Percentiles rank a stretch among this genome's conserved stretches.
Conservation (phyloP, 768 basidiomycete genomes). For the Auricularia heimuer region DNA sequence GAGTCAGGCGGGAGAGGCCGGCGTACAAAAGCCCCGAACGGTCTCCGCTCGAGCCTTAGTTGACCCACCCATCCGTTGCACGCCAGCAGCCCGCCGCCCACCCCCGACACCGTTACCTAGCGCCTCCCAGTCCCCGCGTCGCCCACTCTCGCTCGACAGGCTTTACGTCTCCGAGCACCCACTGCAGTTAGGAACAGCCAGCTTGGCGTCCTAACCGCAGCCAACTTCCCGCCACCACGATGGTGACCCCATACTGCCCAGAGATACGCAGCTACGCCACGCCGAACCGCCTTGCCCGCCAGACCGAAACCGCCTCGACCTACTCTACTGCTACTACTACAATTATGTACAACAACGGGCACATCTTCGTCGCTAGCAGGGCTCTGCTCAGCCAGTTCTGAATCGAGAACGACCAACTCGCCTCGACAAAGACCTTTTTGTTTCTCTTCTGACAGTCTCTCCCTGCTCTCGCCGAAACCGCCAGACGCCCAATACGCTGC, state of each 20-base stretch:
- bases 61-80: too few species aligned
- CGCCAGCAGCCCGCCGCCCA: background rate
- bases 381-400: background rate
- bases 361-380: background rate
- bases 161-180: background rate
- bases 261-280: background rate
- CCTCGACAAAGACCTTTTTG: background rate
- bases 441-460: background rate
- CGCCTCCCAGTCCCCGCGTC: background rate
- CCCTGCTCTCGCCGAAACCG: background rate
- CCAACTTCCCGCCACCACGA: background rate
- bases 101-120: background rate
- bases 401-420: background rate
- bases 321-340: background rate
- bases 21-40: too few species aligned
- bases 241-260: background rate
- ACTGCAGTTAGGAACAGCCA: background rate
- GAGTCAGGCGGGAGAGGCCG: too few species aligned
- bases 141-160: background rate
- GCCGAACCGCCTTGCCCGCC: background rate
- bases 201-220: background rate
- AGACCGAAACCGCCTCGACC: background rate
- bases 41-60: too few species aligned
- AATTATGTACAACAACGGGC: background rate
- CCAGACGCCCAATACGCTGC: background rate